Evolutionary conservation across 306 rosid species (phyloP).

Genomic region (Citrullus amarus): DNA sequence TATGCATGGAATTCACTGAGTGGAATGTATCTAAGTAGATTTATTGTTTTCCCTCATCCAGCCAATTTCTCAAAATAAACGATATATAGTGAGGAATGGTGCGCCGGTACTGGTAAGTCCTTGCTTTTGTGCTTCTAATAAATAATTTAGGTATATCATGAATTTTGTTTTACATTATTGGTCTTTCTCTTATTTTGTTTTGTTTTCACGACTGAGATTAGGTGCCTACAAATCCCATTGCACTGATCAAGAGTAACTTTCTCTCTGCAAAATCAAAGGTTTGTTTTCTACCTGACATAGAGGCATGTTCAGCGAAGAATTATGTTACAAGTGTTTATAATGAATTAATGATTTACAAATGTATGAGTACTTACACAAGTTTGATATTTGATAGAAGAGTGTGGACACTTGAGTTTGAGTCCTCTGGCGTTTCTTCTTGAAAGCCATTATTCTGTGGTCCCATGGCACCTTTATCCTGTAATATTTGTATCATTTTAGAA

Average conservation of each 20-base stretch:
- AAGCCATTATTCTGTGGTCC: background rate
- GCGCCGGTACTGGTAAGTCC: conserved; percentile 65
- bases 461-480: background rate
- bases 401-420: background rate
- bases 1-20: background rate
- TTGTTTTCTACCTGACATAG: conserved; percentile 17
- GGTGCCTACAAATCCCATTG: conserved; percentile 73
- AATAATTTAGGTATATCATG: background rate
- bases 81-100: conserved; percentile 79
- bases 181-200: background rate
- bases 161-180: background rate
- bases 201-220: conserved; percentile 20
- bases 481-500: background rate
- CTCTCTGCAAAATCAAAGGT: conserved; percentile 88
- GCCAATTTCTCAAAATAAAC: conserved; percentile 87
- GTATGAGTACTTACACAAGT: background rate
- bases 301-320: background rate
- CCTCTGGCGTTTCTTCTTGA: background rate
- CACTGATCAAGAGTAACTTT: conserved; percentile 55
- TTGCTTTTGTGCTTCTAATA: conserved; percentile 8
- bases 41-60: conserved; percentile 24
- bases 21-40: background rate
- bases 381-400: background rate
- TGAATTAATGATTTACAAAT: background rate
- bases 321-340: background rate